A percentile compares a stretch with the other conserved stretches of the same genome.
Evolutionary conservation across 306 rosid species (phyloP).

Genomic region (Trifolium repens): DNA sequence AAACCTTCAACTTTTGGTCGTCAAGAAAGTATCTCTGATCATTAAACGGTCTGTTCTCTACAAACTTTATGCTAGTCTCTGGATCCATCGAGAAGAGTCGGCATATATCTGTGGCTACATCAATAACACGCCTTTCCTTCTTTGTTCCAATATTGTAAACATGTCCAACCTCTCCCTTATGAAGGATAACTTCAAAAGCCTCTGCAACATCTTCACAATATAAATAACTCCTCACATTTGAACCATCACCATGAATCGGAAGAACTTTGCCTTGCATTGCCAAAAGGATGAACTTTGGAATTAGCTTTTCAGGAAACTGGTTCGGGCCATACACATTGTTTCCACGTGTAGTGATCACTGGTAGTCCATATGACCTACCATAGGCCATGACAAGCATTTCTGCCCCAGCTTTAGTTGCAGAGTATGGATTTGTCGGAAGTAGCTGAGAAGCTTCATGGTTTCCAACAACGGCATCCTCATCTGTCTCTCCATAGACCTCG

Average conservation of each 20-base stretch:
- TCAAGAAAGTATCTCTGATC: slow-evolving; percentile 89
- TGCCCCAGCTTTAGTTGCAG: slow-evolving; percentile 94
- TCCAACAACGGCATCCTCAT: slow-evolving; percentile 90
- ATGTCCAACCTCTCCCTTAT: slow-evolving; percentile 95
- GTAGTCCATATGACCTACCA: slow-evolving; percentile 85
- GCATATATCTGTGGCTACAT: slow-evolving; percentile 86
- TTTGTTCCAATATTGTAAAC: slow-evolving; percentile 88
- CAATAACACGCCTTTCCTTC: slow-evolving; percentile 89
- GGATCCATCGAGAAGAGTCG: slow-evolving; percentile 68
- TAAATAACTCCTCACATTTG: slow-evolving; percentile 88
- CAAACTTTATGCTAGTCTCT: slow-evolving; percentile 72
- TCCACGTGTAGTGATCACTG: slow-evolving; percentile 91
- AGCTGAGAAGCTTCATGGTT: slow-evolving; percentile 95
- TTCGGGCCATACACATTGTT: slow-evolving; percentile 93
- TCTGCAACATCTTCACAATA: slow-evolving; percentile 96
- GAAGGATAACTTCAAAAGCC: slow-evolving; percentile 91
- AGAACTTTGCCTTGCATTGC: slow-evolving; percentile 89
- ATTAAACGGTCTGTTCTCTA: slow-evolving; percentile 90
- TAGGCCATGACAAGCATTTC: slow-evolving; percentile 99
- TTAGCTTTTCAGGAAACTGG: slow-evolving; percentile 88
- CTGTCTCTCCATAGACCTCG: slow-evolving; percentile 95
- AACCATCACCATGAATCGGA: slow-evolving; percentile 94
- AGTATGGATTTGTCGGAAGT: slow-evolving; percentile 90
- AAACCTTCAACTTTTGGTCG: slow-evolving; percentile 73
- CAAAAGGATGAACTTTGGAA: slow-evolving; percentile 88